These are phyloP conservation scores for Turnera subulata DNA, from an alignment of 345 rosid genomes.

Conservation along the genomic window DNA sequence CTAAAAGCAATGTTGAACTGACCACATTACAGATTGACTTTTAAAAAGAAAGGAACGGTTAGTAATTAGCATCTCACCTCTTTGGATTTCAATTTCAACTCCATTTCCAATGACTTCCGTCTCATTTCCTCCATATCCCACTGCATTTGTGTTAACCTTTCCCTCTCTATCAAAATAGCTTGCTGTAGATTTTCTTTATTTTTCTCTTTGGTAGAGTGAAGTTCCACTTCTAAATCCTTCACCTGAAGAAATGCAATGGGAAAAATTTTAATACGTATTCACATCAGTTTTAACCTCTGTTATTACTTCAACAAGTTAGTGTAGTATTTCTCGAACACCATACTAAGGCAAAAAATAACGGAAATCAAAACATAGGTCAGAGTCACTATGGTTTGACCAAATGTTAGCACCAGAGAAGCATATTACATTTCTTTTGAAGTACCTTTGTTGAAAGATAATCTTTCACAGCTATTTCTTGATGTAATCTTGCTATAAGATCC, in stretches of 20 bases:
- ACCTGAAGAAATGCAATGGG: slow-evolving; percentile 48
- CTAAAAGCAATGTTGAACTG: not conserved
- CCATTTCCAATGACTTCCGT: slow-evolving; percentile 84
- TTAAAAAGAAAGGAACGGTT: not conserved
- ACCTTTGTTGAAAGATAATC: slow-evolving; percentile 89
- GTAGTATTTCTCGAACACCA: too few species aligned
- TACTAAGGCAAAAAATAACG: not conserved
- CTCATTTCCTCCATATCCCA: slow-evolving; percentile 99
- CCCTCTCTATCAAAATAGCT: slow-evolving; percentile 85
- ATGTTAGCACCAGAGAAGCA: not conserved
- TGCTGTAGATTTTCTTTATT: slow-evolving; percentile 87
- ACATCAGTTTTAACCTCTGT: too few species aligned
- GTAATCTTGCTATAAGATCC: slow-evolving; percentile 84
- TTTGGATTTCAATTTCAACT: slow-evolving; percentile 66
- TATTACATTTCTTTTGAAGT: slow-evolving; percentile 1
- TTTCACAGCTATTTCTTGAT: slow-evolving; percentile 87
- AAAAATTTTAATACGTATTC: not conserved
- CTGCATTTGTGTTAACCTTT: slow-evolving; percentile 84
- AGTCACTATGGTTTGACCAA: not conserved
- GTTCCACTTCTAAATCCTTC: slow-evolving; percentile 91
- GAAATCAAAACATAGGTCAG: too few species aligned
- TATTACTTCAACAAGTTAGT: too few species aligned
- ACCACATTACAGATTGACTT: not conserved
- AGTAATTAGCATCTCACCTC: slow-evolving; percentile 40
- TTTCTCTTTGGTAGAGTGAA: slow-evolving; percentile 78